These are phyloP conservation scores for Claviceps pazoutovae DNA, from an alignment of 2,329 filamentous ascomycete species.

Conservation along the genomic window DNA sequence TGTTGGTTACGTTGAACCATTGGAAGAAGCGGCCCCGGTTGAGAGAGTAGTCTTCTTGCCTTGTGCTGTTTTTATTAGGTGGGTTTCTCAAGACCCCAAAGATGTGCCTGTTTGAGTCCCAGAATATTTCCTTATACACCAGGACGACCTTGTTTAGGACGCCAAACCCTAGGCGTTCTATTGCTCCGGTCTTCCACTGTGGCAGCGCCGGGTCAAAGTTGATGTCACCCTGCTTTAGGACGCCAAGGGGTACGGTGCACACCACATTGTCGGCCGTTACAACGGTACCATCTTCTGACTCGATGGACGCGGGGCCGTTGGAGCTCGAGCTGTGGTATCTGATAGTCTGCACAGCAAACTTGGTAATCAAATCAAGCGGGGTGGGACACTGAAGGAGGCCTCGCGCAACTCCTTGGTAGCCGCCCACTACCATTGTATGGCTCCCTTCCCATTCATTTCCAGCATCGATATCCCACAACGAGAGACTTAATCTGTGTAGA, in stretches of 20 bases:
- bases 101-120: slow-evolving; percentile 81
- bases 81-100: slow-evolving; percentile 81
- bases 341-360: slow-evolving; percentile 59
- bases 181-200: slow-evolving; percentile 67
- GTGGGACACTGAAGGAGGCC: slow-evolving; percentile 68
- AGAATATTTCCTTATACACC: slow-evolving; percentile 80
- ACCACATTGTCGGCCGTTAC: slow-evolving; percentile 86
- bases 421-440: slow-evolving; percentile 85
- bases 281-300: slow-evolving; percentile 62
- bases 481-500: slow-evolving; percentile 72
- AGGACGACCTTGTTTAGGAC: slow-evolving; percentile 90
- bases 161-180: slow-evolving; percentile 78
- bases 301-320: slow-evolving; percentile 41
- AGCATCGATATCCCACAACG: slow-evolving; percentile 91
- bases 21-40: slow-evolving; percentile 88
- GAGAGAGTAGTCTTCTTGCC: slow-evolving; percentile 64
- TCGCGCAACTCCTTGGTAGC: slow-evolving; percentile 85
- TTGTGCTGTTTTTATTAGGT: slow-evolving; percentile 51
- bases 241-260: slow-evolving; percentile 77
- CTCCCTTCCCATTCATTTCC: slow-evolving; percentile 95
- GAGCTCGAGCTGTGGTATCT: slow-evolving; percentile 40
- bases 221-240: slow-evolving; percentile 71
- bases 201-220: slow-evolving; percentile 87
- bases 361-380: slow-evolving; percentile 62
- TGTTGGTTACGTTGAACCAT: slow-evolving; percentile 92